Evolutionary conservation across 441 rosid species (phyloP), one percentile per base, ranked within the genome.

Genomic region (Gossypium davidsonii): DNA sequence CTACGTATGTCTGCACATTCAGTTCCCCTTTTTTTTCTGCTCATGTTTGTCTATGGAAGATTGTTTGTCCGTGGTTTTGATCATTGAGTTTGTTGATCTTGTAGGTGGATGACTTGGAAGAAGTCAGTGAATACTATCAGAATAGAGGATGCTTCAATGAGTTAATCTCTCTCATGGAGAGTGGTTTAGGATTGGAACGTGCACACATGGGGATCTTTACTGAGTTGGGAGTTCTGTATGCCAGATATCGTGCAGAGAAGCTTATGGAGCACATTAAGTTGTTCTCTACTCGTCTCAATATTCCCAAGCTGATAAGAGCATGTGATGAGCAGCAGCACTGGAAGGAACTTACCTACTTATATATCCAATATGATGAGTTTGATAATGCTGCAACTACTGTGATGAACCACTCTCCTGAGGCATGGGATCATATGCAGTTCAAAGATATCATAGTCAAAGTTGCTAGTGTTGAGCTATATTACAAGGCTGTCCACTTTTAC

Each of bases 401-500:
- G 69, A 96, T 96, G 99, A 96, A 96, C 76, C 99, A 96, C 83
- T 96, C 99, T 55, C 99, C 99, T 0, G 98, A 93, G 87, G 99
- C 99, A 31, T 96, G 99, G 99, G 99, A 96, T 72, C 98, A 93
- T 89, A 96, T 96, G 99, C 99, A 96, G 79, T 96, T 96, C 81
- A 96, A 96, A 83, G 99, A 96, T 70, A 88, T 93, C 14, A 81
- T 80, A 0, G 98, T 93, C 72, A 96, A 96, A 86, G 98, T 93
- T 82, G 99, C 97, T n/a, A 96, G 84, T 82, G 99, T 96, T 1
- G 99, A 96, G 80, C 85, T 96, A 55, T 96, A 96, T 79, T 96
- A 96, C 67, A 96, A 93, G 86, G 98, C 99, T 0, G 97, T 96
- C 64, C 98, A 93, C 84, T 96, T 96, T 82, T 96, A 96, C 86